Evolutionary conservation across 495 filamentous ascomycete genomes (phyloP).

Genomic region (Parathielavia appendiculata): DNA sequence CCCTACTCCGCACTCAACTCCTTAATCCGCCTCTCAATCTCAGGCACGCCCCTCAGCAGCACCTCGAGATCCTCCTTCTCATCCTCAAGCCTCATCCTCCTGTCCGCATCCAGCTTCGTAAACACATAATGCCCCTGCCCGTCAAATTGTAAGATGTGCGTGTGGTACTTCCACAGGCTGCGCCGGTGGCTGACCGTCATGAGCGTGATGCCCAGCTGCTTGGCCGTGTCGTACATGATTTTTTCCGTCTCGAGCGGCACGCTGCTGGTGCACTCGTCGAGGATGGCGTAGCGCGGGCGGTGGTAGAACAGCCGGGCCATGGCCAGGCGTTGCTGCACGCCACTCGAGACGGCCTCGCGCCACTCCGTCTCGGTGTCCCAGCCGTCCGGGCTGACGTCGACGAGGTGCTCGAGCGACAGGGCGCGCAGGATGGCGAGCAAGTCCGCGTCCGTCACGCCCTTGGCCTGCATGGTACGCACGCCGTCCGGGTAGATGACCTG

Average conservation of each 20-base stretch:
- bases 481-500: constrained; percentile 95
- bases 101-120: constrained; percentile 84
- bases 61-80: constrained; percentile 94
- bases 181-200: constrained; percentile 93
- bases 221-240: constrained; percentile 95
- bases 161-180: constrained; percentile 95
- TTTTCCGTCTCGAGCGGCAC: constrained; percentile 92
- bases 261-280: constrained; percentile 92
- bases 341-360: constrained; percentile 84
- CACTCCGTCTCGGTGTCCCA: constrained; percentile 97
- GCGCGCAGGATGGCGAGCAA: constrained; percentile 68
- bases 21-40: constrained; percentile 75
- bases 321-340: constrained; percentile 92
- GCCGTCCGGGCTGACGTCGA: constrained; percentile 68
- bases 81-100: constrained; percentile 79
- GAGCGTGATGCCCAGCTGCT: constrained; percentile 80
- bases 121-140: constrained; percentile 89
- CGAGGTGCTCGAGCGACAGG: constrained; percentile 77
- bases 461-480: constrained; percentile 77
- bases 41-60: constrained; percentile 74
- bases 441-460: constrained; percentile 77
- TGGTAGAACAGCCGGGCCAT: constrained; percentile 98
- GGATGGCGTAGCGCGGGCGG: constrained; percentile 81
- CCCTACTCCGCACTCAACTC: constrained; percentile 51
- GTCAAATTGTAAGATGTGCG: constrained; percentile 90